Conservation (phyloP, 345 rosid genomes). For the Cochlearia excelsa region DNA sequence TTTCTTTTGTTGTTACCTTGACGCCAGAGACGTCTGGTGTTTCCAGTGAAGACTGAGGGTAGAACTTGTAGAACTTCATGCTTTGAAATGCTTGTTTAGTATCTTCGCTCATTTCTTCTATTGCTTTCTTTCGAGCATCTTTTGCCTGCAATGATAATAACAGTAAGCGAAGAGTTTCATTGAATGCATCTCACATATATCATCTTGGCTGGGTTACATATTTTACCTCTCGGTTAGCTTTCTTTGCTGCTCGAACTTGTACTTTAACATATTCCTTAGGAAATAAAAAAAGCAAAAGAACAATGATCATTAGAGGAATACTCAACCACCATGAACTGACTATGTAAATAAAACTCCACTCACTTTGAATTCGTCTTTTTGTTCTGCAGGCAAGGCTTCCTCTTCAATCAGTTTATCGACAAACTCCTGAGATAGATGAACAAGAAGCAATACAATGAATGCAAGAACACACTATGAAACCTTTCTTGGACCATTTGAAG, state of each 20-base stretch:
- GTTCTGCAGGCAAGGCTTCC: slow-evolving; percentile 66
- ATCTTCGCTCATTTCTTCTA: slow-evolving; percentile 83
- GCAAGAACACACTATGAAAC: slow-evolving; percentile 8
- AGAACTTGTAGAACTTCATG: slow-evolving; percentile 91
- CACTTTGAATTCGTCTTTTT: slow-evolving; percentile 85
- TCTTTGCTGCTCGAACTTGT: slow-evolving; percentile 85
- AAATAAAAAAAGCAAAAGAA: neutral
- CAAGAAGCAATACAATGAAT: slow-evolving; percentile 17
- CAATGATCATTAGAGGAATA: slow-evolving; percentile 1
- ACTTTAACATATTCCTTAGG: slow-evolving; percentile 72
- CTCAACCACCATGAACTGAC: slow-evolving; percentile 6
- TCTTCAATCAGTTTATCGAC: slow-evolving; percentile 55
- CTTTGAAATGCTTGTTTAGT: slow-evolving; percentile 55
- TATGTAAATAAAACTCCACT: slow-evolving; percentile 10
- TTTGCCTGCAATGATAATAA: slow-evolving; percentile 53
- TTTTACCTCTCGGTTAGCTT: slow-evolving; percentile 74
- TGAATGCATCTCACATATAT: slow-evolving; percentile 1
- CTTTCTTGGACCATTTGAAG: neutral
- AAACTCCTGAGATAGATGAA: slow-evolving; percentile 56
- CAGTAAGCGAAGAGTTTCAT: slow-evolving; percentile 4
- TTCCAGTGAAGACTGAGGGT: slow-evolving; percentile 67
- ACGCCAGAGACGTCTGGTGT: slow-evolving; percentile 55
- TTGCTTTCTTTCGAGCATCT: slow-evolving; percentile 76
- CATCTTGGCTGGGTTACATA: neutral
- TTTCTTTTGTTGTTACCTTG: slow-evolving; percentile 44